Percentiles rank a stretch among this genome's conserved stretches.
phyloP scores from a whole-genome alignment of 768 basidiomycete species.

The Lentinula edodes region DNA sequence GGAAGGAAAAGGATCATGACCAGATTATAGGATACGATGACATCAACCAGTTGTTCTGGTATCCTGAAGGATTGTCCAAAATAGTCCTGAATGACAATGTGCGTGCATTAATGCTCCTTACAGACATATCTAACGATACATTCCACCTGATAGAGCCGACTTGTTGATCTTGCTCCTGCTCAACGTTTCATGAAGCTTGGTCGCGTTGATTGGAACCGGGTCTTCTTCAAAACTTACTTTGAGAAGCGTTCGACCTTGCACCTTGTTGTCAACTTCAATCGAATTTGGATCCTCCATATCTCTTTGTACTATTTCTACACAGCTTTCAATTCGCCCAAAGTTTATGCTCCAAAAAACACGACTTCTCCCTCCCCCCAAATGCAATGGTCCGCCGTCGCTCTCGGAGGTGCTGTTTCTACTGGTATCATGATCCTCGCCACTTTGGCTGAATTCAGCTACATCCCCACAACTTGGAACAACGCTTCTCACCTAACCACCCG shows the following conservation, averaged over 20 bases:
- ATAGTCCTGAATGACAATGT: constrained; percentile 89
- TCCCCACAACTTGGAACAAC: constrained; percentile 99
- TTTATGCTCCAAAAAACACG: constrained; percentile 73
- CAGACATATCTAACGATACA: constrained; percentile 6
- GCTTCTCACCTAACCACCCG: constrained; percentile 95
- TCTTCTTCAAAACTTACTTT: constrained; percentile 98
- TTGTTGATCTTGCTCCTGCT: constrained; percentile 86
- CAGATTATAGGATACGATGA: constrained; percentile 99
- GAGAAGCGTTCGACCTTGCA: constrained; percentile 94
- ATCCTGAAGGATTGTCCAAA: constrained; percentile 93
- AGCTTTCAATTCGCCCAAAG: constrained; percentile 90
- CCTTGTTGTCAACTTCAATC: constrained; percentile 98
- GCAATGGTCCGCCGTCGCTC: constrained; percentile 91
- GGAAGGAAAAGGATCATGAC: constrained; percentile 91
- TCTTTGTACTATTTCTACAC: constrained; percentile 96
- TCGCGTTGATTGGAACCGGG: constrained; percentile 88
- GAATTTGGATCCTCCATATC: constrained; percentile 96
- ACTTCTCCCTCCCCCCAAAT: constrained; percentile 74
- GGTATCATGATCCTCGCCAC: constrained; percentile 93
- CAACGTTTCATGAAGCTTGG: constrained; percentile 93
- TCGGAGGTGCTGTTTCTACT: constrained; percentile 95
- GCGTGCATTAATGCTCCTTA: constrained; percentile 16
- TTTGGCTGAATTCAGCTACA: constrained; percentile 91
- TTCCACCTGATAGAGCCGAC: constrained; percentile 56
- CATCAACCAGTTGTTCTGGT: constrained; percentile 99